Conservation (phyloP, 1,284 basidiomycete species). For the Cystobasidium sp. region DNA sequence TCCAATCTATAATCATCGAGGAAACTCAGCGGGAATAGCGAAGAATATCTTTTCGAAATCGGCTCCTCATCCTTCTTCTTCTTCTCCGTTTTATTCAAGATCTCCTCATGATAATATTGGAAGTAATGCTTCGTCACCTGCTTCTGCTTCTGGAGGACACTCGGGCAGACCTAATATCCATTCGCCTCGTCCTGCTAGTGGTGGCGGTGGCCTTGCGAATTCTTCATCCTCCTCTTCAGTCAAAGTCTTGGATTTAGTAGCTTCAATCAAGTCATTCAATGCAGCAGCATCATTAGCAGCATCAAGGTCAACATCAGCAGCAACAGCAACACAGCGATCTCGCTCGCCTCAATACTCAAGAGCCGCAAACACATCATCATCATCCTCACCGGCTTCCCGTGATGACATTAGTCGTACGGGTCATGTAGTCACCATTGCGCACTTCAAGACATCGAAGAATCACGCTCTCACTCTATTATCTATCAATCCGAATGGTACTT, state of each 20-base stretch:
- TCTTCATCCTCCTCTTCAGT: not conserved
- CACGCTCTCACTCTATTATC: constrained; percentile 64
- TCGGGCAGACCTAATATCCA: not conserved
- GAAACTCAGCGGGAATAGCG: not conserved
- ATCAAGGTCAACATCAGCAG: not conserved
- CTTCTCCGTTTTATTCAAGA: constrained; percentile 8
- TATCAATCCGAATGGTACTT: constrained; percentile 68
- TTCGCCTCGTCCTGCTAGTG: not conserved
- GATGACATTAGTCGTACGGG: not conserved
- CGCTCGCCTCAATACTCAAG: not conserved
- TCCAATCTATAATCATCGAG: not conserved
- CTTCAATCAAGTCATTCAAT: constrained; percentile 29
- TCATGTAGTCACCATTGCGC: constrained; percentile 44
- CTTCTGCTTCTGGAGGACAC: constrained; percentile 4
- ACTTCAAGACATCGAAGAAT: constrained; percentile 49
- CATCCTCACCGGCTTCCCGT: not conserved
- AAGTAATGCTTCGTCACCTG: constrained; percentile 13
- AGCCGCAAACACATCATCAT: not conserved
- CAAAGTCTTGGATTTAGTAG: constrained; percentile 44
- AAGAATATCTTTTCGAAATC: constrained; percentile 41
- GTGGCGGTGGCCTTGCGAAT: not conserved
- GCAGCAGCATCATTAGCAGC: not conserved
- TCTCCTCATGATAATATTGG: not conserved
- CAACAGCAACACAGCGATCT: not conserved
- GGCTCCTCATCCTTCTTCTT: constrained; percentile 41